Conservation (phyloP, 371 early-diverging fungal genomes). For the Mortierella sp. region DNA sequence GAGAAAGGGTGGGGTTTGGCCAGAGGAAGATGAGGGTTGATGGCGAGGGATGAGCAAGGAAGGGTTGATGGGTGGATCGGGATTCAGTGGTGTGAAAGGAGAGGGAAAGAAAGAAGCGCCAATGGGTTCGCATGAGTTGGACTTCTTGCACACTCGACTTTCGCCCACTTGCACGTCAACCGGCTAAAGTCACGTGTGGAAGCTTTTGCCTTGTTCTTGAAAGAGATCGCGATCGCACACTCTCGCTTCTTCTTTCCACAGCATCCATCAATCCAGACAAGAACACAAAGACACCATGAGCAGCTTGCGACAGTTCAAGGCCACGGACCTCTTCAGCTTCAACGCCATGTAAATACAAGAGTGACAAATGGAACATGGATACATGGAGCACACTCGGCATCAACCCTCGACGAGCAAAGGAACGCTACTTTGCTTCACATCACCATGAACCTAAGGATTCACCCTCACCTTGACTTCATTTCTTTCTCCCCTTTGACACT, state of each 20-base stretch:
- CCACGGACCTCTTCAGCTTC: constrained; percentile 91
- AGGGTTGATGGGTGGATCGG: background rate
- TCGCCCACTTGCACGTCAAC: background rate
- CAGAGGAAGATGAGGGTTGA: background rate
- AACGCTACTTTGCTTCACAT: background rate
- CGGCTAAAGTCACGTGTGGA: background rate
- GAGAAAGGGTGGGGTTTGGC: background rate
- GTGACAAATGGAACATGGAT: background rate
- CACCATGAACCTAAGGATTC: background rate
- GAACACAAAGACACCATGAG: constrained; percentile 67
- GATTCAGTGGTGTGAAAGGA: background rate
- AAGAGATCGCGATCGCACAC: background rate
- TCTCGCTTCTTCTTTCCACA: background rate
- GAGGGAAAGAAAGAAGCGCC: background rate
- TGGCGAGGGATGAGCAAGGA: background rate
- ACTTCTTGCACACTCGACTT: background rate
- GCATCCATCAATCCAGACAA: background rate
- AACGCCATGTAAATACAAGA: constrained; percentile 79
- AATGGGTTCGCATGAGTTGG: background rate
- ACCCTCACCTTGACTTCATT: constrained; percentile 8
- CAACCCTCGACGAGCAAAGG: background rate
- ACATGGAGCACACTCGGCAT: background rate
- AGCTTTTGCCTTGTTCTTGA: background rate
- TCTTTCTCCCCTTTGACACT: background rate
- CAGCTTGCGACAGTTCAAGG: constrained; percentile 77